phyloP scores from a whole-genome alignment of 2,329 filamentous ascomycete genomes.

The Trichophyton benhamiae region DNA sequence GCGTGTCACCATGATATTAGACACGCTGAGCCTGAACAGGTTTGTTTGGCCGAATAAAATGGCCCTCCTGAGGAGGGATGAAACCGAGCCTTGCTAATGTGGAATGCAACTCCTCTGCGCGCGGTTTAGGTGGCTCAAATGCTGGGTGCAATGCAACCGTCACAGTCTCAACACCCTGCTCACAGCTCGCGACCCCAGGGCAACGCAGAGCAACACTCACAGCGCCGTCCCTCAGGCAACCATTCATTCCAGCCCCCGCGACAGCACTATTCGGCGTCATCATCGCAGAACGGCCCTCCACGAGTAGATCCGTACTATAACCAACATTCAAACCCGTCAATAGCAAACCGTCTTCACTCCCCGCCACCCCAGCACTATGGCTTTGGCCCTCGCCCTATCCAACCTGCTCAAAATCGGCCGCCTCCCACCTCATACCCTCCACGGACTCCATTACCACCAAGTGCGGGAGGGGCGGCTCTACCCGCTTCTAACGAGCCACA shows the following conservation, averaged over 20 bases:
- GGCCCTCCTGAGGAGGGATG: too few relatives aligned
- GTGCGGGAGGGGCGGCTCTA: constrained; percentile 15
- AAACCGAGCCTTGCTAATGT: neutral
- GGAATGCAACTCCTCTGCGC: neutral
- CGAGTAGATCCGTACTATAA: constrained; percentile 5
- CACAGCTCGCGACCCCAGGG: constrained; percentile 13
- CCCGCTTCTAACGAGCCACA: constrained; percentile 39
- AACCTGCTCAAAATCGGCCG: constrained; percentile 44
- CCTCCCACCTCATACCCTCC: constrained; percentile 51
- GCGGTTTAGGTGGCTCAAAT: constrained; percentile 35
- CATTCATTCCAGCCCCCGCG: neutral
- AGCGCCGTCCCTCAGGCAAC: neutral
- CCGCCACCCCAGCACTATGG: constrained; percentile 38
- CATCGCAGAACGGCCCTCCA: neutral
- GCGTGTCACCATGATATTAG: constrained; percentile 28
- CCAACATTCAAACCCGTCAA: constrained; percentile 16
- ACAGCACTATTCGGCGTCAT: neutral
- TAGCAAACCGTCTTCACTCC: constrained; percentile 29
- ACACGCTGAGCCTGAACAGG: constrained; percentile 64
- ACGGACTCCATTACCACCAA: constrained; percentile 48
- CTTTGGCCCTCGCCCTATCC: constrained; percentile 38
- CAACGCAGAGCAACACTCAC: constrained; percentile 13
- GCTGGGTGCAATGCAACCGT: constrained; percentile 27
- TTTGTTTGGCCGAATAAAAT: constrained; percentile 25
- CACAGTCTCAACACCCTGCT: constrained; percentile 7